Conservation (phyloP, 1,139 yeast species). For the Yamadazyma epiphylla region DNA sequence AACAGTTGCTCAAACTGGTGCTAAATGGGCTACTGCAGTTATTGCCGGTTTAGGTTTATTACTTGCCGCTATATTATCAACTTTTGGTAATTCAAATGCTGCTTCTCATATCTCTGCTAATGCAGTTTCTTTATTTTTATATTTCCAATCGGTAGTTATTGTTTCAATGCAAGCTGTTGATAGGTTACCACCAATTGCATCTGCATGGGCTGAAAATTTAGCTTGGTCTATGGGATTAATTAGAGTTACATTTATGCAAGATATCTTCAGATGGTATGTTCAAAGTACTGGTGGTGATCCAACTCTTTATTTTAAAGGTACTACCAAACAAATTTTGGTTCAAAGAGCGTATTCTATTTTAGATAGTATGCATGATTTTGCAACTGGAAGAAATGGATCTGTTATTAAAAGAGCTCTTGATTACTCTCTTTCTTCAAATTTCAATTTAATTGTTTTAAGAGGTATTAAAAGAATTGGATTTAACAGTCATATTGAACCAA, state of each 20-base stretch:
- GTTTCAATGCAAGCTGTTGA: constrained; percentile 72
- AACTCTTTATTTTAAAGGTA: constrained; percentile 52
- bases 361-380: constrained; percentile 20
- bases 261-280: constrained; percentile 76
- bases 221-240: constrained; percentile 88
- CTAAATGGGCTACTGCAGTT: constrained; percentile 81
- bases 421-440: constrained; percentile 32
- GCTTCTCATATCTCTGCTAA: constrained; percentile 77
- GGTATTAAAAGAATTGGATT: constrained; percentile 75
- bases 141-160: constrained; percentile 74
- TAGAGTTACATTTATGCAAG: constrained; percentile 64
- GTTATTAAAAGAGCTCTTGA: constrained; percentile 24
- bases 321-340: constrained; percentile 58
- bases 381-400: constrained; percentile 5
- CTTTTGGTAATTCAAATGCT: constrained; percentile 75
- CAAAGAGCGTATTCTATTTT: constrained; percentile 51
- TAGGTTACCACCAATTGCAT: constrained; percentile 73
- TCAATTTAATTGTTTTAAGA: constrained; percentile 57
- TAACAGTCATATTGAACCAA: constrained; percentile 64
- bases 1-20: constrained; percentile 71
- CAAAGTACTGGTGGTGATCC: constrained; percentile 79
- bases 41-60: constrained; percentile 75
- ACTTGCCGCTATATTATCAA: constrained; percentile 62
- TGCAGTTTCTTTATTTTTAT: constrained; percentile 67
- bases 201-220: constrained; percentile 76